A percentile compares a stretch with the other conserved stretches of the same genome.
Conservation (phyloP, 1,284 basidiomycete genomes). For the Phellopilus nigrolimitatus region DNA sequence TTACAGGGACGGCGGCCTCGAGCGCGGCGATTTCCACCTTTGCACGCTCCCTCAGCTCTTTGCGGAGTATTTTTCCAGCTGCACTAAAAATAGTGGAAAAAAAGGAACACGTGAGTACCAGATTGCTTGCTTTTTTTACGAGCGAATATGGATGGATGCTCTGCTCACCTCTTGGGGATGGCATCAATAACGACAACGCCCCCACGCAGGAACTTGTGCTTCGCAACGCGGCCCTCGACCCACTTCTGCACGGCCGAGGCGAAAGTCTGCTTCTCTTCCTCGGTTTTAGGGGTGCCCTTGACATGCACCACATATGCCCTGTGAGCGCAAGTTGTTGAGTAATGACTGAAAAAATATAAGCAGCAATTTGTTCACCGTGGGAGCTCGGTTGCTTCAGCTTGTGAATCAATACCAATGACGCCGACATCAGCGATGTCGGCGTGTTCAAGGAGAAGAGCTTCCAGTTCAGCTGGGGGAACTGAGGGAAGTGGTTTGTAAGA, state of each 20-base stretch:
- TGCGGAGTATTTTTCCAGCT: slow-evolving; percentile 67
- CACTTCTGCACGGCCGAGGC: slow-evolving; percentile 51
- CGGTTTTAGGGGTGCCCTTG: slow-evolving; percentile 34
- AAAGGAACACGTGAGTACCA: not conserved
- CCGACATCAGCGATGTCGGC: slow-evolving; percentile 68
- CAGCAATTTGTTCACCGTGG: slow-evolving; percentile 45
- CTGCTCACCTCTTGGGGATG: slow-evolving; percentile 62
- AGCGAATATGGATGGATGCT: not conserved
- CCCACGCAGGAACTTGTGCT: slow-evolving; percentile 63
- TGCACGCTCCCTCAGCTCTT: slow-evolving; percentile 55
- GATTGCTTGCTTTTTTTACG: not conserved
- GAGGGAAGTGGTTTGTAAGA: not conserved
- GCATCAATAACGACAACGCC: slow-evolving; percentile 53
- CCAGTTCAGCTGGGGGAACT: slow-evolving; percentile 84
- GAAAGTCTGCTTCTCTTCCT: slow-evolving; percentile 38
- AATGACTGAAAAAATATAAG: not conserved
- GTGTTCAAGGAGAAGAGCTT: slow-evolving; percentile 68
- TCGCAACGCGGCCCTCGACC: slow-evolving; percentile 57
- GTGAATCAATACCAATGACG: slow-evolving; percentile 65
- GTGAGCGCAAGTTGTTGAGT: not conserved
- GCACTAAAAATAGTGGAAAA: slow-evolving; percentile 38
- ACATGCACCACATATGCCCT: slow-evolving; percentile 71
- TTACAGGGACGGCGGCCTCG: not conserved
- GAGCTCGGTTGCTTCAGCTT: slow-evolving; percentile 67
- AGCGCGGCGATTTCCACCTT: slow-evolving; percentile 38